Percentiles rank a stretch among this genome's conserved stretches.
These are phyloP conservation scores for Moesziomyces antarcticus DNA, from an alignment of 1,284 basidiomycete species.

Conservation along the genomic window DNA sequence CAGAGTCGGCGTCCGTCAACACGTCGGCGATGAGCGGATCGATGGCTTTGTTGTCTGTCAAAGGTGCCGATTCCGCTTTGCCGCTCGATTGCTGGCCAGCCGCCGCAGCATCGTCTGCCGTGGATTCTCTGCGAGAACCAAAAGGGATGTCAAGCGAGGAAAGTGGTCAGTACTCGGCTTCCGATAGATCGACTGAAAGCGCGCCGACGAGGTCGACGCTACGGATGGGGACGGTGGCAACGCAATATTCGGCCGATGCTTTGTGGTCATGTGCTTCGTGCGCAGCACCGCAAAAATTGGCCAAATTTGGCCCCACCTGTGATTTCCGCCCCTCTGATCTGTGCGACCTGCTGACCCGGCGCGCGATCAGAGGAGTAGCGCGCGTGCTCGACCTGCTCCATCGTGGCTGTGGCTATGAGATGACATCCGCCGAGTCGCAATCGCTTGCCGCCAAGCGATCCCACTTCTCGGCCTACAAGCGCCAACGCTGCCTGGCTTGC, in stretches of 20 bases:
- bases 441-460: neutral
- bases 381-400: neutral
- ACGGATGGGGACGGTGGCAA: neutral
- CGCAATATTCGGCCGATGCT: neutral
- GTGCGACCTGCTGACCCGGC: too few species aligned
- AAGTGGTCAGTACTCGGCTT: neutral
- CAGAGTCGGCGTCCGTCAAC: conserved; percentile 35
- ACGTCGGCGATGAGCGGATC: conserved; percentile 31
- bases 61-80: neutral
- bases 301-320: neutral
- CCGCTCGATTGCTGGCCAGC: neutral
- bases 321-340: neutral
- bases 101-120: conserved; percentile 17
- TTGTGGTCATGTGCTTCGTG: neutral
- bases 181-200: too few species aligned
- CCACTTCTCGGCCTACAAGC: neutral
- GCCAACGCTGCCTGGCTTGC: neutral
- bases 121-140: conserved; percentile 5
- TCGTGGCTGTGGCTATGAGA: too few species aligned
- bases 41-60: conserved; percentile 11
- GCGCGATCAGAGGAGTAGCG: neutral
- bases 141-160: neutral
- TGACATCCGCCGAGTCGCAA: neutral
- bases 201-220: too few species aligned
- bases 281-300: neutral